These are phyloP conservation scores for Voacanga thouarsii DNA, from an alignment of 257 asterid genomes.

Conservation along the genomic window DNA sequence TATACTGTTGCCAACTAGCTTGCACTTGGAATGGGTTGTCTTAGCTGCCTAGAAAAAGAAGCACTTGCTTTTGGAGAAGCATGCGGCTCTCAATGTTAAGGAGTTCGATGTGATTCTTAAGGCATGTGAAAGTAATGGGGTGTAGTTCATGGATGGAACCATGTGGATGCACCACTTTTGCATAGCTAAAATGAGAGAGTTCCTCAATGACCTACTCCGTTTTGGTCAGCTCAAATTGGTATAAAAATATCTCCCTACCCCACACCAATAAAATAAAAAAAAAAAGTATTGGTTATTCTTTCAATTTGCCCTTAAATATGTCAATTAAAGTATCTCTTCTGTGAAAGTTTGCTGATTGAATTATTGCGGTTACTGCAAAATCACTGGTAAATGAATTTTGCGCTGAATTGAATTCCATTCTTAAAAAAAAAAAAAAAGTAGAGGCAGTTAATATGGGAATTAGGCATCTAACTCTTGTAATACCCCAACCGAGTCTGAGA, in stretches of 20 bases:
- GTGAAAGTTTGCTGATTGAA: neutral
- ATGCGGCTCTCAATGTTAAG: constrained; percentile 49
- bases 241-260: neutral
- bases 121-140: constrained; percentile 65
- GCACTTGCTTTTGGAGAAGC: constrained; percentile 57
- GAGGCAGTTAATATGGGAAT: neutral
- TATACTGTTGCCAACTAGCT: constrained; percentile 62
- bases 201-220: constrained; percentile 36
- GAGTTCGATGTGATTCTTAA: constrained; percentile 59
- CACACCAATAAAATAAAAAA: too few relatives aligned
- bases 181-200: constrained; percentile 60
- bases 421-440: too few relatives aligned
- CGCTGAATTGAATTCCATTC: neutral
- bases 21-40: constrained; percentile 69
- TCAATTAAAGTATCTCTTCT: neutral
- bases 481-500: too few relatives aligned
- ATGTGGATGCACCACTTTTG: constrained; percentile 91
- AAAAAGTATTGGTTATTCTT: too few relatives aligned
- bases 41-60: constrained; percentile 36
- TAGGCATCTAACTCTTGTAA: neutral
- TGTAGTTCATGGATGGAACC: constrained; percentile 79
- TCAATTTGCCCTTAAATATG: neutral
- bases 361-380: neutral
- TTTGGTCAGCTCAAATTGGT: constrained; percentile 70
- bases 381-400: neutral